A percentile compares a stretch with the other conserved stretches of the same genome.
phyloP scores from a whole-genome alignment of 2,329 filamentous ascomycete genomes.

The Metarhizium anisopliae region DNA sequence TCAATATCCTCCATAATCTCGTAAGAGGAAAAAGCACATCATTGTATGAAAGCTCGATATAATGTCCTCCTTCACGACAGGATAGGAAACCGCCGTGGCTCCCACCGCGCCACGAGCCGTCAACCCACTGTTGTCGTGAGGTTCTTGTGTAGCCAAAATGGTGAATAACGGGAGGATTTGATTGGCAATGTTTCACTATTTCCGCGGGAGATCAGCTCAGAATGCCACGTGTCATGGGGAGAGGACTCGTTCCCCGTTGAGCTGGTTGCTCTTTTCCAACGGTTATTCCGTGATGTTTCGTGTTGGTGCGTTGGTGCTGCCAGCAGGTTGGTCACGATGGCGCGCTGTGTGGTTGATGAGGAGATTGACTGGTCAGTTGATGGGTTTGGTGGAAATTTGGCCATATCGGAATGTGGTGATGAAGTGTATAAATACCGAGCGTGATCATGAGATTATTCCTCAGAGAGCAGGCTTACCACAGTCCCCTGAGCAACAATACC shows the following conservation, averaged over 20 bases:
- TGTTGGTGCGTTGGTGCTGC: neutral
- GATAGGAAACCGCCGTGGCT: neutral
- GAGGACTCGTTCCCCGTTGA: neutral
- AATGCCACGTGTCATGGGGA: neutral
- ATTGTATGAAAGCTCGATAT: neutral
- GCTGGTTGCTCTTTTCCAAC: neutral
- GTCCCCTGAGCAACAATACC: neutral
- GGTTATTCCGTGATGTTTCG: neutral
- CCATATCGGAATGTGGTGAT: neutral
- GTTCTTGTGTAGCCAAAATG: neutral
- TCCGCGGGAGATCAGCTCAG: neutral
- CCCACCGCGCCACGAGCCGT: neutral
- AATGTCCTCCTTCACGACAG: neutral
- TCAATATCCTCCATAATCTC: neutral
- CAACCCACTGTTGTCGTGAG: neutral
- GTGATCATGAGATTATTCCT: neutral
- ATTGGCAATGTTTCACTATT: neutral
- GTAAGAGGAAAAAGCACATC: neutral
- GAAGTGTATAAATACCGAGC: neutral
- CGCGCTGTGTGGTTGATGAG: neutral
- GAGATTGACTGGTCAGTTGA: neutral
- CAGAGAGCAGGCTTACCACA: neutral
- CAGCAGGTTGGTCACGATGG: neutral
- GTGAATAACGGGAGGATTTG: neutral
- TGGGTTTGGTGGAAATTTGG: neutral